Percentiles rank a stretch among this genome's conserved stretches.
Conservation (phyloP, 345 rosid species). For the Durio zibethinus region DNA sequence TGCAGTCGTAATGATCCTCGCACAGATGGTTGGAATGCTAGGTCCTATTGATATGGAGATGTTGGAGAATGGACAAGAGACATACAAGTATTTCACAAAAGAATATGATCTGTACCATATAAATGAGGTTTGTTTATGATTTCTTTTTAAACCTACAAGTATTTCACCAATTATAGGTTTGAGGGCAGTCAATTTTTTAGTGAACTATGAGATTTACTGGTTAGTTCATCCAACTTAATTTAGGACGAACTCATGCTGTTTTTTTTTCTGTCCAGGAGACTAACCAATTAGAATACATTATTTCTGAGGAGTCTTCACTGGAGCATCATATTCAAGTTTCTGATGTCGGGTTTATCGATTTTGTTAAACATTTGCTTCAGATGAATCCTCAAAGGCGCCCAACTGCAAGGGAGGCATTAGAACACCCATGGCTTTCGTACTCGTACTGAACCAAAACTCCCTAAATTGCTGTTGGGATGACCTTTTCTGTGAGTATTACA, state of each 20-base stretch:
- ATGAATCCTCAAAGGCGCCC: conserved; percentile 77
- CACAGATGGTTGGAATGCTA: conserved; percentile 62
- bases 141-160: not conserved
- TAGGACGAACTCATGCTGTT: not conserved
- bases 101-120: conserved; percentile 65
- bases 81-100: conserved; percentile 77
- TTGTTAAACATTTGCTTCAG: conserved; percentile 64
- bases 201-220: not conserved
- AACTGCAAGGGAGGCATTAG: conserved; percentile 72
- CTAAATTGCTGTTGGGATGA: not conserved
- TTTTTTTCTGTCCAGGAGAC: conserved; percentile 53
- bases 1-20: conserved; percentile 70
- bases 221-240: not conserved
- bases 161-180: not conserved
- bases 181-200: not conserved
- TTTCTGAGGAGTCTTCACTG: conserved; percentile 63
- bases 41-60: conserved; percentile 80
- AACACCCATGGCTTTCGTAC: conserved; percentile 83
- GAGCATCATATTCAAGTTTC: conserved; percentile 56
- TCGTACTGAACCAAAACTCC: conserved; percentile 17
- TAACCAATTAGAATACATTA: conserved; percentile 66
- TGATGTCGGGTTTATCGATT: conserved; percentile 57
- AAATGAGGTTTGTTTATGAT: conserved; percentile 55
- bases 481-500: conserved; percentile 3
- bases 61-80: conserved; percentile 76